Conservation (phyloP, 2,329 filamentous ascomycete genomes). For the Penicillium hordei region DNA sequence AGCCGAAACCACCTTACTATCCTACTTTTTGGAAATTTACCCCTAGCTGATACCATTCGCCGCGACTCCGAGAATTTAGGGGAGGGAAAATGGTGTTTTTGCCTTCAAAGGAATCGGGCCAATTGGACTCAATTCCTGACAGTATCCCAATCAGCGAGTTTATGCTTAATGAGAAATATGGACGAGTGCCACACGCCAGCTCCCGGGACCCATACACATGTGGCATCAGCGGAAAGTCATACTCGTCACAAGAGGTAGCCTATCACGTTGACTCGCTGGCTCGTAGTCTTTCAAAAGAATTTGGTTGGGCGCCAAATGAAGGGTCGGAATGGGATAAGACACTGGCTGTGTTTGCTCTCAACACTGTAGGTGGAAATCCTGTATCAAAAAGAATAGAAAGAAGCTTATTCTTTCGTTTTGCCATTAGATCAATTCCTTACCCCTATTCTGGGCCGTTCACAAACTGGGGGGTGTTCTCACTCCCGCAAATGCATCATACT, state of each 20-base stretch:
- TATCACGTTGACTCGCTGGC: constrained; percentile 67
- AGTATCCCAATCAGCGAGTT: constrained; percentile 74
- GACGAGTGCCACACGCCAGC: constrained; percentile 61
- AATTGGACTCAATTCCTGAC: constrained; percentile 63
- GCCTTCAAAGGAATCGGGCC: constrained; percentile 40
- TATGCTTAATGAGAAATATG: constrained; percentile 70
- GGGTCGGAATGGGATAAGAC: constrained; percentile 82
- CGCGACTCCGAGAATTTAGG: neutral
- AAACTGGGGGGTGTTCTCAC: constrained; percentile 71
- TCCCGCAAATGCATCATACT: constrained; percentile 74
- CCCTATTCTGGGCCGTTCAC: constrained; percentile 72
- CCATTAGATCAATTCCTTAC: constrained; percentile 68
- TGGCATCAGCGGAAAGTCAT: constrained; percentile 68
- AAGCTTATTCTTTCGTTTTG: neutral
- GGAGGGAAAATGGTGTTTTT: constrained; percentile 51
- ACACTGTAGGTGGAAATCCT: constrained; percentile 59
- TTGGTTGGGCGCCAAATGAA: constrained; percentile 68
- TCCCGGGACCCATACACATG: constrained; percentile 74
- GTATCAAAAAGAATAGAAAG: neutral
- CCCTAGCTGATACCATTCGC: neutral
- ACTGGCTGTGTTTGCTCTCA: constrained; percentile 72
- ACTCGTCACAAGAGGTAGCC: constrained; percentile 62
- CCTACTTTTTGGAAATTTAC: neutral
- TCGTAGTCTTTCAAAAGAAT: constrained; percentile 66
- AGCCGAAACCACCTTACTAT: neutral